These are phyloP conservation scores for Starmerella roubikii DNA, from an alignment of 805 yeast genomes.

Conservation along the genomic window DNA sequence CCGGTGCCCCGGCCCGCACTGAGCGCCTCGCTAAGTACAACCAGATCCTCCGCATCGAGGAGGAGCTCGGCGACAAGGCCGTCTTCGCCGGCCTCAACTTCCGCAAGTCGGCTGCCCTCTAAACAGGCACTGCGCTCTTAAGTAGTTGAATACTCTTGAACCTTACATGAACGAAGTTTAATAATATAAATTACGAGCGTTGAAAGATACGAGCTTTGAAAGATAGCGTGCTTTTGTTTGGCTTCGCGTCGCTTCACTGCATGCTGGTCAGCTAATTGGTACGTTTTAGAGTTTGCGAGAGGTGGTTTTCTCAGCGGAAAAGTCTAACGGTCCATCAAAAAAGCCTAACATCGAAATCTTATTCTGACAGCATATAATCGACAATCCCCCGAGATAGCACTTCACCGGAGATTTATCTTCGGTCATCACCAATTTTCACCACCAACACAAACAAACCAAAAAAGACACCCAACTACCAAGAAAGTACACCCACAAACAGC, in stretches of 20 bases:
- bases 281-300: no score
- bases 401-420: no score
- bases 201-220: not conserved
- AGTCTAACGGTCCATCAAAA: no score
- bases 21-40: slow-evolving; percentile 98
- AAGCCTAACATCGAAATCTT: no score
- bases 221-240: not conserved
- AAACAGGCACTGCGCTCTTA: slow-evolving; percentile 10
- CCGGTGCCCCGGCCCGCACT: slow-evolving; percentile 99
- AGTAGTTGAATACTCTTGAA: not conserved
- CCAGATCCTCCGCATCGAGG: slow-evolving; percentile 97
- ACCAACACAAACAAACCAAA: no score
- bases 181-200: not conserved
- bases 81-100: slow-evolving; percentile 86
- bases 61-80: slow-evolving; percentile 96
- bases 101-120: slow-evolving; percentile 39
- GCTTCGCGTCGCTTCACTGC: not conserved
- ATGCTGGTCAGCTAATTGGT: no score
- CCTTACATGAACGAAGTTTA: not conserved
- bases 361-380: no score
- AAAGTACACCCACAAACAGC: no score
- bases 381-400: no score
- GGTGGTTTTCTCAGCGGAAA: no score
- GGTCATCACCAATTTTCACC: no score
- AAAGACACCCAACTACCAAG: no score